These are phyloP conservation scores for Turritis glabra DNA, from an alignment of 345 rosid species.

Conservation along the genomic window DNA sequence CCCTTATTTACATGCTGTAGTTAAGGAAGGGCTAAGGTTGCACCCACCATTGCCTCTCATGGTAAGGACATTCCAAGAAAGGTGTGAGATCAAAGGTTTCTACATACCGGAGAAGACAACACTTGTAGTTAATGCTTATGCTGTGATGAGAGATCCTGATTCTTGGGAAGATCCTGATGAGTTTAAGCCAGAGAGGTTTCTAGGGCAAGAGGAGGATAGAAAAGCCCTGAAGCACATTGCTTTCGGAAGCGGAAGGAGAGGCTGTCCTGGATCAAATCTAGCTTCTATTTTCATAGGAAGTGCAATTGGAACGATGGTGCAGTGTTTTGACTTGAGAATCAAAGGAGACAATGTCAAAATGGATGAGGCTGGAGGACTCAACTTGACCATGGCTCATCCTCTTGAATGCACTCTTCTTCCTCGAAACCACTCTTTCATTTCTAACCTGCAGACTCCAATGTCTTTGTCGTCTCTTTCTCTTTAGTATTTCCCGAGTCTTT, in stretches of 20 bases:
- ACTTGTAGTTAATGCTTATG: constrained; percentile 59
- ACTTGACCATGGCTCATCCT: background rate
- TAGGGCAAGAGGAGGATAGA: constrained; percentile 34
- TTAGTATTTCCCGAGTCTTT: background rate
- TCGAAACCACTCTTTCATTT: background rate
- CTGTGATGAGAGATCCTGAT: constrained; percentile 53
- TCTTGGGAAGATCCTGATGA: constrained; percentile 61
- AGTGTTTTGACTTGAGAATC: constrained; percentile 1
- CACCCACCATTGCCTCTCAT: constrained; percentile 58
- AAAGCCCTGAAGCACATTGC: constrained; percentile 51
- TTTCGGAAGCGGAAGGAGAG: constrained; percentile 67
- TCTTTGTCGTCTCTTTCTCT: background rate
- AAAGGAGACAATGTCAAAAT: background rate
- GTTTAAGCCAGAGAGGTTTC: constrained; percentile 63
- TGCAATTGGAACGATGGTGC: constrained; percentile 3
- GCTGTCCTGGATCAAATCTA: constrained; percentile 57
- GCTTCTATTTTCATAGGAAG: constrained; percentile 24
- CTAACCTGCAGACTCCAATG: background rate
- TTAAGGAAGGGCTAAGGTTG: constrained; percentile 60
- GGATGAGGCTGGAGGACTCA: background rate
- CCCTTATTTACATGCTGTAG: constrained; percentile 52
- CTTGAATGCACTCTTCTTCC: background rate
- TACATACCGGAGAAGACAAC: constrained; percentile 52
- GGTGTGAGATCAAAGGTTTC: constrained; percentile 44
- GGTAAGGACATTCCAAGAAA: constrained; percentile 45